Base-by-base conservation (phyloP, 768 basidiomycete genomes). In the Phaffia australis region DNA sequence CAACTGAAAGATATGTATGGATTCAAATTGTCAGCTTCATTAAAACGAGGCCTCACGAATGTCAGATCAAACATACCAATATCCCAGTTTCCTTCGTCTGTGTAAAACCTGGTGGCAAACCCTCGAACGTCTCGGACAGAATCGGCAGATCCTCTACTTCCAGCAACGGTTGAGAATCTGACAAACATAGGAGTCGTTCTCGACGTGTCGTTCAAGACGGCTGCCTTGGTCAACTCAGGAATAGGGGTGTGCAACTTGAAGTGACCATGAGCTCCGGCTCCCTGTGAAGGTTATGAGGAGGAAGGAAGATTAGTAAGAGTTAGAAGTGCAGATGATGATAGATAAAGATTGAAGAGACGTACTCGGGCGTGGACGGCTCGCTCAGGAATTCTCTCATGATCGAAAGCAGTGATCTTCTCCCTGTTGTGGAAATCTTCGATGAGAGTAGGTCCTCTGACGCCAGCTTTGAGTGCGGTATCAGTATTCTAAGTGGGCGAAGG, bases 121-220 rank as follows among this genome's bases (percentile, higher is more conserved):
- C 90, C 90, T 68, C 89, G 83, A 27, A 89, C 88, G 72, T 93
- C 65, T 59, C 70, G 54, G 18, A 75, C 78, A 16, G 76, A 75
- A 72, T 89, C 89, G 2, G 90, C 87, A 69, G 85, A 87, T n/a
- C 89, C 91, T 63, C 82, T 80, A 0, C 85, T 81, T 0, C 89
- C 89, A 69, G 85, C 83, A 0, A 93, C 91, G 0, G 90, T 93
- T 65, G 84, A 86, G 79, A 93, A 92, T 47, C 92, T 84, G 30
- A 87, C 80, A 72, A 91, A 92, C 6, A 83, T 81, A 0, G 89
- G 85, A 61, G 88, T 94, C 0, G 80, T 82, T 55, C 85, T 80
- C 50, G 81, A 81, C 0, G 87, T 76, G 72, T 90, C 87, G 21
- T 84, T 88, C 70, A 93, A 75, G 68, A 77, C 71, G 63, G 69